These are phyloP conservation scores for Trichoderma asperelloides DNA, from an alignment of 495 filamentous ascomycete genomes.

Conservation along the genomic window DNA sequence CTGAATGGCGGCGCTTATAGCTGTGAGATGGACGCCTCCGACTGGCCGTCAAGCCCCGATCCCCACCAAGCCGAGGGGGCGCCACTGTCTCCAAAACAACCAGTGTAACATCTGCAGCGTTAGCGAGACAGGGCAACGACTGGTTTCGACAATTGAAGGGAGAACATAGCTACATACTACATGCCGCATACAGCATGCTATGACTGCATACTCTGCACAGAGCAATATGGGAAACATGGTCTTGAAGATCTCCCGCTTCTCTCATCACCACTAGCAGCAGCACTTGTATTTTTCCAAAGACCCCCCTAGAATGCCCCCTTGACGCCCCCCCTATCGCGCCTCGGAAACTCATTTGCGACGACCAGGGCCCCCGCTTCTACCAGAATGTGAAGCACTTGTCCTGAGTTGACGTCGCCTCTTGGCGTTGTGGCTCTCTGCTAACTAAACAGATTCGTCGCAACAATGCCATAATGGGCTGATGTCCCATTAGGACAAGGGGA, in stretches of 20 bases:
- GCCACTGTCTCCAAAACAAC: neutral
- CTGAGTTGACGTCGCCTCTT: neutral
- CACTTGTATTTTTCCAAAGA: neutral
- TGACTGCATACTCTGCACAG: neutral
- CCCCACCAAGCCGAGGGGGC: neutral
- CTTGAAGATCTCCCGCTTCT: neutral
- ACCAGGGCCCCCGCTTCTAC: neutral
- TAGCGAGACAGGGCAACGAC: neutral
- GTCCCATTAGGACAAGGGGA: neutral
- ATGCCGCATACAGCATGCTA: too few species aligned
- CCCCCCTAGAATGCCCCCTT: neutral
- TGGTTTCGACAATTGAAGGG: neutral
- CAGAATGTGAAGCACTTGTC: neutral
- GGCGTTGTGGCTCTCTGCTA: neutral
- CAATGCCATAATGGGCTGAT: neutral
- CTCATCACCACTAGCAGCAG: neutral
- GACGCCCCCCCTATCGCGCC: neutral
- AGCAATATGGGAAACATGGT: neutral
- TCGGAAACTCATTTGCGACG: neutral
- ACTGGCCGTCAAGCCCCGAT: neutral
- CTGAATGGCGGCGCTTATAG: neutral
- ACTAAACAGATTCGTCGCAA: neutral
- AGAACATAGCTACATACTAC: neutral
- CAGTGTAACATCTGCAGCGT: slow-evolving; percentile 4
- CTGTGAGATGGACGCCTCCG: neutral